Percentiles rank a stretch among this genome's conserved stretches.
Evolutionary conservation across 441 rosid genomes (phyloP).

Genomic region (Croton laevigatus): DNA sequence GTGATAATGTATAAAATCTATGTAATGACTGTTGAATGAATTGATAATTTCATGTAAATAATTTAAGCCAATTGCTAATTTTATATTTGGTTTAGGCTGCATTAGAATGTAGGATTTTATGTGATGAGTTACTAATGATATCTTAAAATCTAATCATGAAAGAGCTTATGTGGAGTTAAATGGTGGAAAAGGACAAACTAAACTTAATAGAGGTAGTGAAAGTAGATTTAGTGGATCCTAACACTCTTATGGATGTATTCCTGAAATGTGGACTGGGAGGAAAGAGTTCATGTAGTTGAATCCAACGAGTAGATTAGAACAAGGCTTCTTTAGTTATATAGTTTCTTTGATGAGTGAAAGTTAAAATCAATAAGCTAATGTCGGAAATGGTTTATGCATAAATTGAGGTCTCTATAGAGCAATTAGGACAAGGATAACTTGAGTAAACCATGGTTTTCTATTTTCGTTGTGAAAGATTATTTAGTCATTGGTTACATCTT

Average conservation of each 20-base stretch:
- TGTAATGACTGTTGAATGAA: too few species aligned
- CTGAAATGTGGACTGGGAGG: not conserved
- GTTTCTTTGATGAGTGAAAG: not conserved
- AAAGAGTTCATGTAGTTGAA: not conserved
- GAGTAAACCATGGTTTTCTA: not conserved
- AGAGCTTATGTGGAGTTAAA: not conserved
- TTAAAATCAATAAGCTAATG: not conserved
- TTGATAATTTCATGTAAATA: not conserved
- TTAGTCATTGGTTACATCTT: not conserved
- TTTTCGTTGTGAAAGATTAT: not conserved
- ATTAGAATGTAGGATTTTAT: not conserved
- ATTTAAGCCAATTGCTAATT: not conserved
- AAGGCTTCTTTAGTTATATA: not conserved
- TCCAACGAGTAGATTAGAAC: not conserved
- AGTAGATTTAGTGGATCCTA: not conserved
- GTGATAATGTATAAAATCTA: too few species aligned
- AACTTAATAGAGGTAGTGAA: not conserved
- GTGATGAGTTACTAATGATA: not conserved
- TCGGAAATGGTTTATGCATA: not conserved
- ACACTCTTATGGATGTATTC: not conserved
- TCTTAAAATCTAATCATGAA: not conserved
- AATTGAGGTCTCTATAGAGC: not conserved
- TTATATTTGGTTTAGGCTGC: not conserved
- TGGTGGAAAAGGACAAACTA: not conserved
- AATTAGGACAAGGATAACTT: not conserved